Conservation (phyloP, 306 rosid species). For the Citrullus mucosospermus region DNA sequence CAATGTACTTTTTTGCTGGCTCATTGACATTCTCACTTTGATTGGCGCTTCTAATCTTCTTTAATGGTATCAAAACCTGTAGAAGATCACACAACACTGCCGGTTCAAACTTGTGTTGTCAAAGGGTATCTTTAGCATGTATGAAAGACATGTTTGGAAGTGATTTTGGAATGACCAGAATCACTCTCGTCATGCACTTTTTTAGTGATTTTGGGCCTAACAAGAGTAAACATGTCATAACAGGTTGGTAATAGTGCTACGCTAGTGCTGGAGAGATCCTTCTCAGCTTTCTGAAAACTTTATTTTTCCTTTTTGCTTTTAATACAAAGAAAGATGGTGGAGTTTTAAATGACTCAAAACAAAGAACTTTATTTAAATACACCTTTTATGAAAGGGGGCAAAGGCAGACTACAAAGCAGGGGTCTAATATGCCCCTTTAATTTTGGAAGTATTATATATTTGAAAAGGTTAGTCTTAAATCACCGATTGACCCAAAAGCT, state of each 20-base stretch:
- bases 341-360: background rate
- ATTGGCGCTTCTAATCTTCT: constrained; percentile 38
- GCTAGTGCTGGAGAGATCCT: background rate
- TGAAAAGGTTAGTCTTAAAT: background rate
- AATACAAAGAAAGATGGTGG: background rate
- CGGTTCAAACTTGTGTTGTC: background rate
- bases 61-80: constrained; percentile 66
- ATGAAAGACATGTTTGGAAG: background rate
- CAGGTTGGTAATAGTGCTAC: background rate
- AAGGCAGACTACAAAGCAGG: background rate
- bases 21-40: constrained; percentile 49
- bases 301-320: background rate
- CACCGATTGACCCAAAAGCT: too few species aligned
- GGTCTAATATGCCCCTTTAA: background rate
- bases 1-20: constrained; percentile 46
- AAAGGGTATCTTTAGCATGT: background rate
- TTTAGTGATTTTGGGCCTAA: background rate
- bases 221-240: background rate
- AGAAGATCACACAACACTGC: background rate
- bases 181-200: background rate
- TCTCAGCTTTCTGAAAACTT: background rate
- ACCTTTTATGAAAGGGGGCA: background rate
- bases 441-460: background rate
- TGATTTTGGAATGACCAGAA: too few species aligned
- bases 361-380: background rate